These are phyloP conservation scores for Hypomontagnella submonticulosa DNA, from an alignment of 495 filamentous ascomycete species.

Conservation along the genomic window DNA sequence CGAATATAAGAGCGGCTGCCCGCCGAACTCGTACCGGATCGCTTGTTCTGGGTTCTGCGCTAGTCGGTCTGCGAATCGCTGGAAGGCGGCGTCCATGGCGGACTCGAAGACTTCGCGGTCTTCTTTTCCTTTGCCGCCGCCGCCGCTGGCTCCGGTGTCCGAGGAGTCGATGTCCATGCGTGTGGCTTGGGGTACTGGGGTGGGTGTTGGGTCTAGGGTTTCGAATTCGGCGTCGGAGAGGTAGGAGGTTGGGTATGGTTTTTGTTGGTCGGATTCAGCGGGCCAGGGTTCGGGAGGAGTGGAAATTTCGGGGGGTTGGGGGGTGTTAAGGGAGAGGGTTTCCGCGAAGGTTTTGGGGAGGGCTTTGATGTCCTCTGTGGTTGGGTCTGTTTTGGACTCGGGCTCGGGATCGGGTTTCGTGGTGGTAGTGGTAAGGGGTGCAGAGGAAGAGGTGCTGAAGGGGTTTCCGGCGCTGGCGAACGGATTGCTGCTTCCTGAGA, in stretches of 20 bases:
- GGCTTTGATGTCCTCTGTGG: constrained; percentile 39
- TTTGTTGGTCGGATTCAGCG: constrained; percentile 66
- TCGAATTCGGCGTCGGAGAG: constrained; percentile 92
- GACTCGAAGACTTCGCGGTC: constrained; percentile 87
- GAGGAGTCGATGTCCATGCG: constrained; percentile 69
- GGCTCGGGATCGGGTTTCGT: constrained; percentile 33
- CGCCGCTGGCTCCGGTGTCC: constrained; percentile 51
- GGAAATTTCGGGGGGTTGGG: constrained; percentile 48
- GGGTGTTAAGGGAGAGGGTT: constrained; percentile 62
- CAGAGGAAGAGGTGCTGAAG: constrained; percentile 37
- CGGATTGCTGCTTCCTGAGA: constrained; percentile 41
- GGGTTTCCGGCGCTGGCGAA: constrained; percentile 45
- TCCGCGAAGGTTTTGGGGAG: constrained; percentile 80
- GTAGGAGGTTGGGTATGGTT: constrained; percentile 78
- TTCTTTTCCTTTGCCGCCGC: constrained; percentile 65
- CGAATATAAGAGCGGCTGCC: constrained; percentile 82
- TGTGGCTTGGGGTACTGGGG: constrained; percentile 56
- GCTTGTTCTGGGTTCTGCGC: constrained; percentile 94
- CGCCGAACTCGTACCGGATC: constrained; percentile 89
- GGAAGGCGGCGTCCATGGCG: constrained; percentile 86
- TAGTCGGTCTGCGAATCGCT: constrained; percentile 87
- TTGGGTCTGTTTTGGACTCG: constrained; percentile 41
- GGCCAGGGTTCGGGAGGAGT: constrained; percentile 79
- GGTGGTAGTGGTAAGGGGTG: constrained; percentile 38
- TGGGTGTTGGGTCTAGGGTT: constrained; percentile 69